Evolutionary conservation across 805 yeast species (phyloP).

Genomic region (Wickerhamiella australiensis): DNA sequence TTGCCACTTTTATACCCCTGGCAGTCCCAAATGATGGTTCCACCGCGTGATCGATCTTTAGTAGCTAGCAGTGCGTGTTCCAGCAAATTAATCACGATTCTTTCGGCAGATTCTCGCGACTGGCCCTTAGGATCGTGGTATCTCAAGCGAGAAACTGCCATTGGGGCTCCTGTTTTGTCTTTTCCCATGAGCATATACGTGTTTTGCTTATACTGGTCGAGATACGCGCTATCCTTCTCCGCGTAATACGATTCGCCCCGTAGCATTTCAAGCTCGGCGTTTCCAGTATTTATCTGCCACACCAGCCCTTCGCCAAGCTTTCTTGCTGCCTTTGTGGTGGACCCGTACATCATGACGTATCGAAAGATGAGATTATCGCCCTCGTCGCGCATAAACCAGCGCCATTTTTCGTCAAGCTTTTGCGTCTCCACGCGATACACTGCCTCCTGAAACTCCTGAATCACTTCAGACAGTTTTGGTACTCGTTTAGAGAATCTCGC

Average conservation of each 20-base stretch:
- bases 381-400: background rate
- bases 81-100: background rate
- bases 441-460: background rate
- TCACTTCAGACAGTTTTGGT: background rate
- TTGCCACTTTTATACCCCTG: background rate
- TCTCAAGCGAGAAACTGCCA: background rate
- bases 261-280: slow-evolving; percentile 46
- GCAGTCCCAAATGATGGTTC: background rate
- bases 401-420: background rate
- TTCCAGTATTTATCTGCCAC: slow-evolving; percentile 22
- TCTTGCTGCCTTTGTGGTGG: too few relatives aligned
- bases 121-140: background rate
- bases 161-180: background rate
- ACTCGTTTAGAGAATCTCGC: background rate
- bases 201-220: background rate
- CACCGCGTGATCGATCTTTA: background rate
- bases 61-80: background rate
- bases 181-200: background rate
- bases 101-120: background rate
- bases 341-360: too few relatives aligned
- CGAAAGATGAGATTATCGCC: background rate
- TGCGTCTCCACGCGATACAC: background rate
- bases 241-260: slow-evolving; percentile 61
- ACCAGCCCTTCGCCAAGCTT: background rate
- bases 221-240: background rate